Conservation (phyloP, 768 basidiomycete species). For the Tricholomella constricta region DNA sequence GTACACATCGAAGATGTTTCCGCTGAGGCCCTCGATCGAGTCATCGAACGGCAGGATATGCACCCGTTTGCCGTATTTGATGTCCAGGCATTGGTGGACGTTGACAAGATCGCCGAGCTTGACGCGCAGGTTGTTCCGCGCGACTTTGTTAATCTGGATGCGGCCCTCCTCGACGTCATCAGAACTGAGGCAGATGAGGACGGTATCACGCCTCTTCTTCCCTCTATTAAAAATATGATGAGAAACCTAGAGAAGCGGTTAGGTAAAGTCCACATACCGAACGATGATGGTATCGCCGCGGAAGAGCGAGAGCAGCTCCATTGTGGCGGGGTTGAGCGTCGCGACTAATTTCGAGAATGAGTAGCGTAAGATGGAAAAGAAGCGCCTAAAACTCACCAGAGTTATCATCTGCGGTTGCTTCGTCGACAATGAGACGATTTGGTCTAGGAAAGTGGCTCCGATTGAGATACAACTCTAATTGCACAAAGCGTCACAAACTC, state of each 20-base stretch:
- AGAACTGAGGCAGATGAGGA: constrained; percentile 92
- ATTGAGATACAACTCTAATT: constrained; percentile 16
- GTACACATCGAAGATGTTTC: constrained; percentile 98
- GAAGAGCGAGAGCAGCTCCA: constrained; percentile 93
- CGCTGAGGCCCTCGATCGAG: constrained; percentile 95
- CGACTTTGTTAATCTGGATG: constrained; percentile 99
- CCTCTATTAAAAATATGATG: constrained; percentile 52
- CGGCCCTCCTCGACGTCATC: constrained; percentile 98
- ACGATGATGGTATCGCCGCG: constrained; percentile 96
- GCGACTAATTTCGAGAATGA: constrained; percentile 4
- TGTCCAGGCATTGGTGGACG: constrained; percentile 94
- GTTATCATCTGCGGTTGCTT: constrained; percentile 93
- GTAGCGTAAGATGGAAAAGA: neutral
- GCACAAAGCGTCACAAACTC: constrained; percentile 35
- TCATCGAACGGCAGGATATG: constrained; percentile 98
- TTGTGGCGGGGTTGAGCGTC: constrained; percentile 76
- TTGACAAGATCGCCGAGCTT: constrained; percentile 97
- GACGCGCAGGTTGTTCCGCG: constrained; percentile 97
- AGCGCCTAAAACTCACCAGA: constrained; percentile 59
- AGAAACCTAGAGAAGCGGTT: neutral
- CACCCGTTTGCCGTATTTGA: constrained; percentile 98
- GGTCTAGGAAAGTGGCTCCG: constrained; percentile 56
- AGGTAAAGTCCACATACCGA: constrained; percentile 51
- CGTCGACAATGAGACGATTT: constrained; percentile 97
- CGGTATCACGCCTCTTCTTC: constrained; percentile 97